These are phyloP conservation scores for Saururus chinensis DNA, from an alignment of 164 flowering plant genomes.

Conservation along the genomic window DNA sequence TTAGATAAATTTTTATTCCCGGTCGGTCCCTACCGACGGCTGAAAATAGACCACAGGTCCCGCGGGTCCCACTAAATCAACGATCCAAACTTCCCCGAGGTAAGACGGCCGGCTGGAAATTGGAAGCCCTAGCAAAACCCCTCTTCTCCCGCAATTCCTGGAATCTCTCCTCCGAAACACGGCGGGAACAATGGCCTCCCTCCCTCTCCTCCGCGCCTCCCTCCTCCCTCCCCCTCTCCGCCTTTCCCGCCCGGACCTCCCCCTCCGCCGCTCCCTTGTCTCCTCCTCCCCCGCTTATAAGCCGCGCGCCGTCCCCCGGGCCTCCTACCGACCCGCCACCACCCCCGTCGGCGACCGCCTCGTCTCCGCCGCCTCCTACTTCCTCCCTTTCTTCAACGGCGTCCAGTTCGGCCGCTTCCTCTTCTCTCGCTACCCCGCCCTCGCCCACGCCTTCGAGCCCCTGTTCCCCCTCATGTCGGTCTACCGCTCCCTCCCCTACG, in stretches of 20 bases:
- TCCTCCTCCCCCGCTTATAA: conserved; percentile 14
- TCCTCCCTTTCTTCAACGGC: conserved; percentile 88
- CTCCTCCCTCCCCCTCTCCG: conserved; percentile 40
- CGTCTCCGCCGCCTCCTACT: conserved; percentile 61
- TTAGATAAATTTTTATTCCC: no score
- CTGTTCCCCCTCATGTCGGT: conserved; percentile 49
- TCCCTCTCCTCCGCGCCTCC: conserved; percentile 44
- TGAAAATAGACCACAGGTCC: no score
- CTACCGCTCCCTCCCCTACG: conserved; percentile 70
- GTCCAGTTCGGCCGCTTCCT: conserved; percentile 77
- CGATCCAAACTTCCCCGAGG: no score
- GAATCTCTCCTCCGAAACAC: no score
- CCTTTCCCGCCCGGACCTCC: conserved; percentile 28
- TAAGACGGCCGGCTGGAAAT: no score
- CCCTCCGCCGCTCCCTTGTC: conserved; percentile 35
- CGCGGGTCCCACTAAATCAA: neutral
- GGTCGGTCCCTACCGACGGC: no score
- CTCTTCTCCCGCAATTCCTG: neutral
- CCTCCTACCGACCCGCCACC: conserved; percentile 14
- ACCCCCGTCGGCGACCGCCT: conserved; percentile 68
- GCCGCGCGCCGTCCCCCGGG: conserved; percentile 7
- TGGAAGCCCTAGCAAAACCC: neutral
- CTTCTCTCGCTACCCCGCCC: conserved; percentile 38
- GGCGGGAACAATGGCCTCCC: conserved; percentile 29
- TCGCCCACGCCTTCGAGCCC: conserved; percentile 47